Base-by-base conservation (phyloP, 108 stramenopile species). In the Cyclotella sp. region DNA sequence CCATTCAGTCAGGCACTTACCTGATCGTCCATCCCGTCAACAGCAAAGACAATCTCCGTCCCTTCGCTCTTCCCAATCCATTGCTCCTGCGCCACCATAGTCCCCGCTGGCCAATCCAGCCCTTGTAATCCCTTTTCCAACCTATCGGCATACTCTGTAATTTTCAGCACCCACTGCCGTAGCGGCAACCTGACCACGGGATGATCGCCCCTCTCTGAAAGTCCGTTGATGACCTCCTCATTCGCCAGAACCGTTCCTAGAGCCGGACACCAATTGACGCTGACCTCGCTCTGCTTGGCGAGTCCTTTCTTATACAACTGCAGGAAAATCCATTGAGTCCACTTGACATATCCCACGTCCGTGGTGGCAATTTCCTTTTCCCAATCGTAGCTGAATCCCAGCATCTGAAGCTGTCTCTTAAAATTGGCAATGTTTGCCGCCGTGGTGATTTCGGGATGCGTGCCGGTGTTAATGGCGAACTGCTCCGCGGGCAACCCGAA, bases 401-500 rank as follows among this genome's bases (percentile, higher is more conserved):
- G 84, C 85, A 90, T 94, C 85, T 97, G 88, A 42, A 99, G 87
- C 81, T 98, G 98, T 30, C 96, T 83, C 81, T 94, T 95, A 72
- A 99, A 98, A 65, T 90, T 97, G 76, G 85, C 95, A 85, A 98
- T 99, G 82, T 99, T 99, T 46, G 82, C 78, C 29, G 72, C 67
- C 10, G 99, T 99, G 28, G 96, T 98, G 18, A 87, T 91, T 59
- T 87, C 96, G n/a, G 99, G 99, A 78, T 96, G 90, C 15, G 97
- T 90, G 15, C 98, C 98, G 43, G 98, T 97, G 47, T 98, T 87
- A 82, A 98, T 95, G 45, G 99, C 99, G 81, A 95, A 97, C 86
- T 99, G 98, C 81, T 99, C 99, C 18, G 99, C 99, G n/a, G 99
- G 99, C 45, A 99, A 86, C 24, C 99, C 99, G 84, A 98, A 99